Base-by-base conservation (phyloP, 192 early-diverging fungal genomes). In the Oehlia diaphana region DNA sequence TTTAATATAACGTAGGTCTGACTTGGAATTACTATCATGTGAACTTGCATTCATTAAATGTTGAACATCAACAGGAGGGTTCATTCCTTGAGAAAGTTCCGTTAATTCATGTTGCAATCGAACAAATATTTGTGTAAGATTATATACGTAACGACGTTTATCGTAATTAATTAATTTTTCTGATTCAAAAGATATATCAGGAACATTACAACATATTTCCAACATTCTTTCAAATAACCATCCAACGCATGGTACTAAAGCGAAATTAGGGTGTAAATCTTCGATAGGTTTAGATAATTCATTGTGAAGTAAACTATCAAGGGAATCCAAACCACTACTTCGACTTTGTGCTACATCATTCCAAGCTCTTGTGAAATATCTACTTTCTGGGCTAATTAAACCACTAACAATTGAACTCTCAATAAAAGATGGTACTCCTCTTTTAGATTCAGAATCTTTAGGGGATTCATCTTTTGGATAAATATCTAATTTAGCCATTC, bases 221-320 rank as follows among this genome's bases (percentile, higher is more conserved):
- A 92, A 74, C 88, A 92, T 90, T 39, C 91, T 89, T 74, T 92
- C 91, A 68, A 94, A 84, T 71, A 94, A 81, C 93, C 93, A 94
- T 9, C 89, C 92, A n/a, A 94, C 53, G 65, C 90, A 88, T 9
- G 92, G 91, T 10, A 92, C 93, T 33, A 92, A 77, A 19, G 79
- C 16, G 8, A 26, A 70, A 10, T 78, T 68, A 39, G 63, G 19
- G 10, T 61, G 19, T 14, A 14, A 19, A 8, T 37, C n/a, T 49
- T 21, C 47, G 3, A 9, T 47, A 42, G 33, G 12, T n/a, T 50
- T 61, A 3, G 65, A 37, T 10, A 62, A 69, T 3, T n/a, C 76
- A 3, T 35, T 8, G 4, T 76, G 63, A 42, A 89, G 47, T 10
- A 89, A 72, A 35, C 72, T 72, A 42, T 86, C 88, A 0, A 91